Evolutionary conservation across 495 filamentous ascomycete genomes (phyloP), one percentile per base, ranked within the genome.

Genomic region (Aspergillus olivimuriae): DNA sequence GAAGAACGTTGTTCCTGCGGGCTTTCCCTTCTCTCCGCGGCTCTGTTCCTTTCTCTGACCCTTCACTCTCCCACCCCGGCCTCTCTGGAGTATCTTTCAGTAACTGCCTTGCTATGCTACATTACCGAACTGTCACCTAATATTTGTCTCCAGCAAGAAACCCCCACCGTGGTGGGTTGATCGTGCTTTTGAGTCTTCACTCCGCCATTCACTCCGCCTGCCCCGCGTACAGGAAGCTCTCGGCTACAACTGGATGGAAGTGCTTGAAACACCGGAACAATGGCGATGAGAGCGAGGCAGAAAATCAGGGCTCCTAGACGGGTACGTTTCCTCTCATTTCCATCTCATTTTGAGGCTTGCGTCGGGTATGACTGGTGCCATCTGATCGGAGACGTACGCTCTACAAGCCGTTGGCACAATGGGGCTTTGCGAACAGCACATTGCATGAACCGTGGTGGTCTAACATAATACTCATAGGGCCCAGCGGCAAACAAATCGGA

Each of bases 221-320:
- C 53, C 53, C 56, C 53, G 50, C 52, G 43, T 41, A n/a, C 18
- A 23, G 24, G 11, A 20, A 30, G 22, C 30, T 22, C 28, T 33
- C 26, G 31, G 33, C 26, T 34, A 34, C 19, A 17, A 17, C 38
- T 52, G 45, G 17, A 50, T 55, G 48, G 51, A 41, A 44, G 5
- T 39, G 10, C 14, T 7, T 28, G 6, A 22, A n/a, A 20, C 12
- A 17, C 11, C 32, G 7, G 39, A 3, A 75, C 60, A 14, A 86
- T 84, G 81, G 72, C 80, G 51, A 77, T 82, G 47, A 72, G 82
- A 60, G 79, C 80, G 20, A 67, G 81, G 44, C 75, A 80, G 32
- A 85, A 77, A 57, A 89, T 90, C 44, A 68, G 84, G 43, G 82
- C 84, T 55, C 86, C 86, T 40, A 69, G 82, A 49, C 71, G 78